Evolutionary conservation across 164 flowering plant species (phyloP).

Genomic region (Chimonanthus praecox): DNA sequence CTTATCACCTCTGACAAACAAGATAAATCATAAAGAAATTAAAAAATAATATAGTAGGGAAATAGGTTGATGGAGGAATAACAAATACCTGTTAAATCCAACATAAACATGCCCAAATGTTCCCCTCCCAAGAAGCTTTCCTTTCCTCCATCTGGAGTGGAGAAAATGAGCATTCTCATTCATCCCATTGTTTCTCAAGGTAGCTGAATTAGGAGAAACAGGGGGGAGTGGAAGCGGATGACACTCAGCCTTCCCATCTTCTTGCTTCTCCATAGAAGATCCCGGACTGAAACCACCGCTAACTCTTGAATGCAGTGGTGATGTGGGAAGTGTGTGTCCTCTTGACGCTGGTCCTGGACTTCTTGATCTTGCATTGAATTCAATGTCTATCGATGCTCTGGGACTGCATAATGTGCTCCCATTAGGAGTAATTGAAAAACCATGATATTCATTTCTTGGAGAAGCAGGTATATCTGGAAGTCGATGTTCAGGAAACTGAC

Average conservation of each 20-base stretch:
- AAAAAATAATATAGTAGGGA: not conserved
- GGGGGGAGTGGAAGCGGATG: constrained; percentile 94
- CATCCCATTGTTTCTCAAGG: constrained; percentile 25
- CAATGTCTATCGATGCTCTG: constrained; percentile 25
- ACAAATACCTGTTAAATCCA: constrained; percentile 79
- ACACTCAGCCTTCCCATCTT: constrained; percentile 52
- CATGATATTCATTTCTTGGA: constrained; percentile 13
- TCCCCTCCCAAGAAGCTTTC: constrained; percentile 88
- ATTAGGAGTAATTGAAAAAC: constrained; percentile 21
- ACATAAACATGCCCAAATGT: constrained; percentile 94
- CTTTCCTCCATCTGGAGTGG: constrained; percentile 76
- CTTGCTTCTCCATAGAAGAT: constrained; percentile 47
- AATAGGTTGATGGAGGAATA: not conserved
- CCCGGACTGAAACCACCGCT: constrained; percentile 33
- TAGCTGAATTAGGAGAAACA: constrained; percentile 51
- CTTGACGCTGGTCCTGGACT: constrained; percentile 65
- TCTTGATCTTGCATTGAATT: constrained; percentile 33
- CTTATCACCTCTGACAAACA: not conserved
- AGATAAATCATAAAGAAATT: not conserved
- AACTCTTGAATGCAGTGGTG: constrained; percentile 55
- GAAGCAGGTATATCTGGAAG: constrained; percentile 8
- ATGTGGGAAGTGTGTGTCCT: constrained; percentile 39
- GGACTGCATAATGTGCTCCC: constrained; percentile 11
- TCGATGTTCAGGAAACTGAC: constrained; percentile 1
- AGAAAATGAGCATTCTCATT: constrained; percentile 27